These are phyloP conservation scores for Anthostomella pinea DNA, from an alignment of 2,329 filamentous ascomycete genomes.

Conservation along the genomic window DNA sequence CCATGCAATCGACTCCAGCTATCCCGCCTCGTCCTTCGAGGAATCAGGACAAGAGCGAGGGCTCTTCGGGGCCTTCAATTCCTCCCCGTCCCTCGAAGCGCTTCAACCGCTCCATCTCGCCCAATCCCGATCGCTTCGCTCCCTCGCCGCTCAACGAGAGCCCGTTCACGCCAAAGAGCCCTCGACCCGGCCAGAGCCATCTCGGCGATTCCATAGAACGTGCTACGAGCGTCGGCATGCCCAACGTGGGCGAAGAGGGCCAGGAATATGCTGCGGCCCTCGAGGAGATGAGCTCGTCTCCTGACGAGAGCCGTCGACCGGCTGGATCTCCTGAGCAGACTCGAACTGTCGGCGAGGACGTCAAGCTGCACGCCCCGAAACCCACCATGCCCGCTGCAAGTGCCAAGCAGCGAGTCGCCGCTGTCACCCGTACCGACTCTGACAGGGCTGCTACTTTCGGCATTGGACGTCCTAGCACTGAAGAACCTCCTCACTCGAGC, in stretches of 20 bases:
- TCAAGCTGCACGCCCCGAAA: conserved; percentile 86
- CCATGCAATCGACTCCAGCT: conserved; percentile 47
- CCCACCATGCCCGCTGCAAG: conserved; percentile 78
- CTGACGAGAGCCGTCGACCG: conserved; percentile 34
- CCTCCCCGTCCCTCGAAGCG: conserved; percentile 72
- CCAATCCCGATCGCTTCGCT: conserved; percentile 73
- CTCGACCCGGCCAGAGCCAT: conserved; percentile 37
- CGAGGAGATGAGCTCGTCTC: conserved; percentile 44
- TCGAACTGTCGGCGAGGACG: conserved; percentile 72
- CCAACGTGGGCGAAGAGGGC: conserved; percentile 85
- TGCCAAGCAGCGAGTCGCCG: conserved; percentile 78
- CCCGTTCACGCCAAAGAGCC: conserved; percentile 48
- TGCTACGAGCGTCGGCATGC: conserved; percentile 75
- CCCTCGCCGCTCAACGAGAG: conserved; percentile 82
- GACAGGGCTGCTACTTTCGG: conserved; percentile 80
- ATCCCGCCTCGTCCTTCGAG: conserved; percentile 57
- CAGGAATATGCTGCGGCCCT: conserved; percentile 71
- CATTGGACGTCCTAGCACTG: conserved; percentile 65
- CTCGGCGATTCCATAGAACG: conserved; percentile 51
- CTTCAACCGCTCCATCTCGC: conserved; percentile 73
- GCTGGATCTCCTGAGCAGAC: conserved; percentile 65
- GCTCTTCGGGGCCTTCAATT: conserved; percentile 58
- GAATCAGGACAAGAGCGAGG: conserved; percentile 43
- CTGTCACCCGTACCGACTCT: conserved; percentile 90
- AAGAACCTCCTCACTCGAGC: conserved; percentile 48